phyloP scores from a whole-genome alignment of 768 basidiomycete genomes.

The Leccinum olivaceopallidum region DNA sequence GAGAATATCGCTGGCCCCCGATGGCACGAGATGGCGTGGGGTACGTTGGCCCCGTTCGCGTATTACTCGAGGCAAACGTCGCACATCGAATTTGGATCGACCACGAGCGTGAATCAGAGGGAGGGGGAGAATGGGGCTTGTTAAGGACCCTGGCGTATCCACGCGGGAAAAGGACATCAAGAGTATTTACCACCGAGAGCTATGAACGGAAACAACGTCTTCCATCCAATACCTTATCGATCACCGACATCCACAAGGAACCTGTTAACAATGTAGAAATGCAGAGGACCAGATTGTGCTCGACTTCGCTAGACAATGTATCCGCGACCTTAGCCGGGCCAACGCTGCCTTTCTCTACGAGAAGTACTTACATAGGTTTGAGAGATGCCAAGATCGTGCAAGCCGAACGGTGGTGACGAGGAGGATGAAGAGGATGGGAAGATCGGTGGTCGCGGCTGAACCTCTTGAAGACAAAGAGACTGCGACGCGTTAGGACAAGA shows the following conservation, averaged over 20 bases:
- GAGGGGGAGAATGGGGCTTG: constrained; percentile 11
- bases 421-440: constrained; percentile 88
- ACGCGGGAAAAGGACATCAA: too few relatives aligned
- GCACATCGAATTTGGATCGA: constrained; percentile 65
- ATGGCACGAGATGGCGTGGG: constrained; percentile 60
- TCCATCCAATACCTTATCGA: too few relatives aligned
- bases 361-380: too few relatives aligned
- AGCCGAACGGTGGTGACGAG: constrained; percentile 38
- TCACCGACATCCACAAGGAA: too few relatives aligned
- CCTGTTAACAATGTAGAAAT: too few relatives aligned
- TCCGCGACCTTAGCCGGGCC: too few relatives aligned
- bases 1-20: constrained; percentile 61
- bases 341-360: too few relatives aligned
- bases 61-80: constrained; percentile 76
- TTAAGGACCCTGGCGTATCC: constrained; percentile 26
- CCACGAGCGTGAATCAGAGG: constrained; percentile 56
- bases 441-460: constrained; percentile 73
- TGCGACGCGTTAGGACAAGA: constrained; percentile 32
- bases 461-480: constrained; percentile 77
- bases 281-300: too few relatives aligned
- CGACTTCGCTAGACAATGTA: too few relatives aligned
- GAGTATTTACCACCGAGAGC: too few relatives aligned
- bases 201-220: too few relatives aligned
- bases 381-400: too few relatives aligned
- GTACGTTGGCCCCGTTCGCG: constrained; percentile 50